Base-by-base conservation (phyloP, 2,329 filamentous ascomycete genomes). In the Myriosclerotinia duriaeana region DNA sequence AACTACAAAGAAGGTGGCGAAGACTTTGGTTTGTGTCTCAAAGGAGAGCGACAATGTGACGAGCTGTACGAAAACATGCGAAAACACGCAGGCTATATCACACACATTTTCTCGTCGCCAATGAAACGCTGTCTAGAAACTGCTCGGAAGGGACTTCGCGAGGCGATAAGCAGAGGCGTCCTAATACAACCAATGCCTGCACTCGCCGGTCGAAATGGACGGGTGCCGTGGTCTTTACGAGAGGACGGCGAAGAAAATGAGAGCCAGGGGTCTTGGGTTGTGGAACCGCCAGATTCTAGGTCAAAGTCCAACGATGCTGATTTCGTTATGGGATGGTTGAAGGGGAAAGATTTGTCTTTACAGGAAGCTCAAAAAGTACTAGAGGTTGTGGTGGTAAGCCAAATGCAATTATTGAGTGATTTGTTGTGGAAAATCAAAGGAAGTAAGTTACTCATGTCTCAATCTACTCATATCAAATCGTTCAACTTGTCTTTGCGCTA, bases 31-130 rank as follows among this genome's bases (percentile, higher is more conserved):
- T 22, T 59, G 1, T 59, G 42, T 36, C 20, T 17, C 7, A 36
- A 22, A 36, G 42, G 56, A 48, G 56, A 59, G 17, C 56, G 26
- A 20, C 36, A 53, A 53, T 63, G 48, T 30, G 34, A 53, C 14
- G 22, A 53, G 42, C 60, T 63, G 12, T 63, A 30, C 36, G 34
- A 63, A 15, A 40, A 8, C 5, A 53, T 63, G 60, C 60, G 34
- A 26, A 53, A 53, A 3, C 48, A 63, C 9, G 60, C 60, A 34
- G 15, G 42, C 0, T 34, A 63, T 17, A 53, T 53, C 11, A 44
- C 60, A n/a, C 36, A 53, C n/a, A 53, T 63, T 15, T 53, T 63
- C n/a, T 63, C 36, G 9, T 63, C 48, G 15, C 60, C 60, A 7
- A 63, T 63, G 48, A 53, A 42, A 44, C 36, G 60, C 15, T 63